phyloP scores from a whole-genome alignment of 768 basidiomycete species.

The Russula dissimulans region DNA sequence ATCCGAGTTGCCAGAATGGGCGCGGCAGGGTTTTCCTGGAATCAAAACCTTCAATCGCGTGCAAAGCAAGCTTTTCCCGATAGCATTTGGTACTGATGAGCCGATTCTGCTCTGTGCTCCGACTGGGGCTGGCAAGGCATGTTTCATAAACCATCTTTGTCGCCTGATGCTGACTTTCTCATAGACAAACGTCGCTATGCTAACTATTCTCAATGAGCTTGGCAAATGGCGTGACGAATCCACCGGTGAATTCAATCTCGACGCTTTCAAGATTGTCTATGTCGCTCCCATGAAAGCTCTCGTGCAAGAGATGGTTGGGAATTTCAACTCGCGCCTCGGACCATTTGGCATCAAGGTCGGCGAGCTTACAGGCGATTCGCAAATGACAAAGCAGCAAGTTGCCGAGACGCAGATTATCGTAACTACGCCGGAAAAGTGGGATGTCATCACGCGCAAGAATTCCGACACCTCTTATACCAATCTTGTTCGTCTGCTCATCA shows the following conservation, averaged over 20 bases:
- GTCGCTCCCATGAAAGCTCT: conserved; percentile 99
- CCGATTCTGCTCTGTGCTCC: conserved; percentile 94
- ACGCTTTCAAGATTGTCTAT: conserved; percentile 93
- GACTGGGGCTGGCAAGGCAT: conserved; percentile 95
- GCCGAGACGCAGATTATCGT: conserved; percentile 96
- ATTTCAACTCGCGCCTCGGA: conserved; percentile 71
- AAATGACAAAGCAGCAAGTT: conserved; percentile 98
- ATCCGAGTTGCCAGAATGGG: conserved; percentile 72
- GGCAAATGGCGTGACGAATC: conserved; percentile 77
- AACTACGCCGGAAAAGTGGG: conserved; percentile 99
- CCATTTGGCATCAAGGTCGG: conserved; percentile 76
- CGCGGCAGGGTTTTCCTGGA: conserved; percentile 73
- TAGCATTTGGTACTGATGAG: conserved; percentile 92
- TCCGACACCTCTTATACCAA: conserved; percentile 97
- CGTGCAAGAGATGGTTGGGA: conserved; percentile 97
- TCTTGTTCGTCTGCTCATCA: conserved; percentile 90
- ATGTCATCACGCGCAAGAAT: conserved; percentile 96
- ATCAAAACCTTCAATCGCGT: conserved; percentile 78
- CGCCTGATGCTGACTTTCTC: conserved; percentile 19
- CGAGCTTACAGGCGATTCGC: conserved; percentile 93
- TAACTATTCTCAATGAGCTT: conserved; percentile 88
- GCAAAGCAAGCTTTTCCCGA: conserved; percentile 86
- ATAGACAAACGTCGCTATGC: conserved; percentile 96
- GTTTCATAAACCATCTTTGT: conserved; percentile 17
- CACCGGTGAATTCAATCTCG: conserved; percentile 73